Percentiles rank a stretch among this genome's conserved stretches.
Evolutionary conservation across 2,329 filamentous ascomycete genomes (phyloP).

Genomic region (Myriosclerotinia curreyana): DNA sequence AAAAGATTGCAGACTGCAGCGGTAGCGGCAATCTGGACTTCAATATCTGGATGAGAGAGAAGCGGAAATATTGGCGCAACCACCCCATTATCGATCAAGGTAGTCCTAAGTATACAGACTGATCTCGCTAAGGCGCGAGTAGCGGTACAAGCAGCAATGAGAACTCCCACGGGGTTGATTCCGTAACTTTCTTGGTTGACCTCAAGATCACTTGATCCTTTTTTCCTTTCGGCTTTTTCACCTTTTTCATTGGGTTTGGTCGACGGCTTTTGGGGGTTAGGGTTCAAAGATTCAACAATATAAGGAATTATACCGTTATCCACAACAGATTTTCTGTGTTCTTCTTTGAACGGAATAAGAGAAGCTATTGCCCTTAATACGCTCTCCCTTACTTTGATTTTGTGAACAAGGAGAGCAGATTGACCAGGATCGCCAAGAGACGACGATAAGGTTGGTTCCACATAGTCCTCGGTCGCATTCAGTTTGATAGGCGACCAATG

Average conservation of each 20-base stretch:
- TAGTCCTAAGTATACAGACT: constrained; percentile 78
- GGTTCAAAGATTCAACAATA: constrained; percentile 77
- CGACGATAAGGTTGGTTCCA: constrained; percentile 40
- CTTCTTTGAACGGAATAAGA: constrained; percentile 75
- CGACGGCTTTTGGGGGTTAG: constrained; percentile 52
- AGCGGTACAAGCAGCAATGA: constrained; percentile 81
- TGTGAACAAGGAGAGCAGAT: constrained; percentile 60
- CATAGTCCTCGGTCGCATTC: constrained; percentile 23
- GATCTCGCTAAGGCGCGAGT: constrained; percentile 80
- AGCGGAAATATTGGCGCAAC: constrained; percentile 73
- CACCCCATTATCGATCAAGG: constrained; percentile 80
- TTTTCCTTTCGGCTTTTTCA: constrained; percentile 36
- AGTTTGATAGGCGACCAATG: constrained; percentile 51
- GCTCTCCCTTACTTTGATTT: constrained; percentile 72
- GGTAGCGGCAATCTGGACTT: constrained; percentile 83
- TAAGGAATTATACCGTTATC: constrained; percentile 77
- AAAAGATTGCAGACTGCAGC: constrained; percentile 82
- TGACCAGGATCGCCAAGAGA: constrained; percentile 61
- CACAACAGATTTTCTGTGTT: constrained; percentile 77
- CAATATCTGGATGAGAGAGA: constrained; percentile 68
- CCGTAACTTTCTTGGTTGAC: constrained; percentile 53
- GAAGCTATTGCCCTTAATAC: constrained; percentile 78
- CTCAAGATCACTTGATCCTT: constrained; percentile 25
- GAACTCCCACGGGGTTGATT: constrained; percentile 69
- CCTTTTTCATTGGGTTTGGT: constrained; percentile 40